Evolutionary conservation across 257 asterid genomes (phyloP).

Genomic region (Nicotiana undulata): DNA sequence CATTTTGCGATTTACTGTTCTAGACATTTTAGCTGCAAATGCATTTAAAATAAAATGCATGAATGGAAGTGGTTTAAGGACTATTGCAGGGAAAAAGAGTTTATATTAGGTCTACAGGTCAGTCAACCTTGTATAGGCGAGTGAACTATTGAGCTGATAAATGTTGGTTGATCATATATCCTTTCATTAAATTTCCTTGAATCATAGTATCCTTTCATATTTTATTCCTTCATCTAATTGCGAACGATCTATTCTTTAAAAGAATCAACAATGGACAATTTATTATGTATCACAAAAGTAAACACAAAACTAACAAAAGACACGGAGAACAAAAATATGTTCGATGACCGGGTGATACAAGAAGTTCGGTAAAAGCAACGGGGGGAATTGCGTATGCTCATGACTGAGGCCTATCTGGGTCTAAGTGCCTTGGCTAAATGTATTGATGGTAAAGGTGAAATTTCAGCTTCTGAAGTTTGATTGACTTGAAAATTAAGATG

Average conservation of each 20-base stretch:
- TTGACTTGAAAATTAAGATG: background rate
- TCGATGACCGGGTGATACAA: background rate
- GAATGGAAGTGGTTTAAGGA: background rate
- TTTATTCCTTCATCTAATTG: background rate
- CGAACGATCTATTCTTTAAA: background rate
- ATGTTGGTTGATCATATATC: background rate
- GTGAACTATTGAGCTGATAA: background rate
- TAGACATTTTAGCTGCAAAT: background rate
- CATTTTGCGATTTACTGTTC: background rate
- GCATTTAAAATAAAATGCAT: background rate
- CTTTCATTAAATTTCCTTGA: background rate
- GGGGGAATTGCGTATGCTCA: background rate
- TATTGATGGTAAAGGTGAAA: background rate
- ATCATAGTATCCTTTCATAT: background rate
- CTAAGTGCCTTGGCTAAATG: background rate
- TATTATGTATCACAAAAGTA: background rate
- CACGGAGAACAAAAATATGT: background rate
- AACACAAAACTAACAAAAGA: background rate
- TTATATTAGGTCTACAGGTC: background rate
- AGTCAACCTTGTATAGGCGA: background rate
- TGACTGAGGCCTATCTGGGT: conserved; percentile 4
- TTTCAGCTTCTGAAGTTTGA: background rate
- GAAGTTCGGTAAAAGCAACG: background rate
- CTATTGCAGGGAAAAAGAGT: background rate
- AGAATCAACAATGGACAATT: background rate